Conservation (phyloP, 2,329 filamentous ascomycete genomes). For the Zymoseptoria crescenta region DNA sequence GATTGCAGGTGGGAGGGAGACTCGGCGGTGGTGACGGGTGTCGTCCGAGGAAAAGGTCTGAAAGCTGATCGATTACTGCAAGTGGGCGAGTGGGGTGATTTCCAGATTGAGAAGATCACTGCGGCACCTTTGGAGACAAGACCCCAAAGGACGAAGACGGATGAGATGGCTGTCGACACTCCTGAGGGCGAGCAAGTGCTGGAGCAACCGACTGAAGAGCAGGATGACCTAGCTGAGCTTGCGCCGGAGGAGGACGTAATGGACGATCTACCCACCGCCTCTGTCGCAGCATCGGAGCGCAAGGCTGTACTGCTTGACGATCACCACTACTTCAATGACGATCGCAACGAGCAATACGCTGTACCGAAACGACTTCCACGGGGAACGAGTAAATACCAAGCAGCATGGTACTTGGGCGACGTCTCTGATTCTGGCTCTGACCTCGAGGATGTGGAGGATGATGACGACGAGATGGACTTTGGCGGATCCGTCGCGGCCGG, state of each 20-base stretch:
- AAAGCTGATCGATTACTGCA: slow-evolving; percentile 88
- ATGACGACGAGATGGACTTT: slow-evolving; percentile 51
- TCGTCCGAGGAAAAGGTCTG: slow-evolving; percentile 75
- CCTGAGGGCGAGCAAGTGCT: slow-evolving; percentile 51
- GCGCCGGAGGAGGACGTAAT: slow-evolving; percentile 81
- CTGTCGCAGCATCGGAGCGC: slow-evolving; percentile 41
- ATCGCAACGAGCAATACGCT: slow-evolving; percentile 55
- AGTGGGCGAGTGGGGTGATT: slow-evolving; percentile 87
- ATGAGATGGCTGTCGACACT: slow-evolving; percentile 60
- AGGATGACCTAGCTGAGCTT: slow-evolving; percentile 72
- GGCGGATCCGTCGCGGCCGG: slow-evolving; percentile 44
- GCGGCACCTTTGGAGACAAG: slow-evolving; percentile 59
- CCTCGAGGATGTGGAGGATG: slow-evolving; percentile 55
- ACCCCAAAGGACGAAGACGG: slow-evolving; percentile 46
- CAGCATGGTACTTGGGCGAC: slow-evolving; percentile 84
- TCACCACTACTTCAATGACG: slow-evolving; percentile 95
- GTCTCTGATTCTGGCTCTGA: slow-evolving; percentile 82
- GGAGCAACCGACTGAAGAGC: slow-evolving; percentile 67
- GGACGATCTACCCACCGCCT: slow-evolving; percentile 54
- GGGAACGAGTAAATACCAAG: slow-evolving; percentile 89
- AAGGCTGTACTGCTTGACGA: slow-evolving; percentile 93
- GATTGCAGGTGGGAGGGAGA: slow-evolving; percentile 61
- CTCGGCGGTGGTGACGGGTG: slow-evolving; percentile 59
- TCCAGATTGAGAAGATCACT: slow-evolving; percentile 83
- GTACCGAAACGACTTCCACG: slow-evolving; percentile 70